These are phyloP conservation scores for Macrophomina pseudophaseolina DNA, from an alignment of 2,329 filamentous ascomycete species.

Conservation along the genomic window DNA sequence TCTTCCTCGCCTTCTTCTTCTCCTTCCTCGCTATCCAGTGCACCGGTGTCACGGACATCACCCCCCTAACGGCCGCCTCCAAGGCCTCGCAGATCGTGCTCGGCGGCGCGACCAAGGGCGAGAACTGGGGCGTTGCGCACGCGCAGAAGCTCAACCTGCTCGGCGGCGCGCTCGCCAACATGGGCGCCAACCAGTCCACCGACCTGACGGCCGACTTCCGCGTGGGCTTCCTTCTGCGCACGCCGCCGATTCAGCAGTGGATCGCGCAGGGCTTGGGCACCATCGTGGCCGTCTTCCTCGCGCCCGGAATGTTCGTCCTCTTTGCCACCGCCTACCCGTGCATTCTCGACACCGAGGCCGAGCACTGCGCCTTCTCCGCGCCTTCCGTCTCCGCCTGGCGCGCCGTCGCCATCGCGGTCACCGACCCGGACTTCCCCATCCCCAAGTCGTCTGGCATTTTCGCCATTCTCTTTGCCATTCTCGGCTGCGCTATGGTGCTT, in stretches of 20 bases:
- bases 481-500: slow-evolving; percentile 59
- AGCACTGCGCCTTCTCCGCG: slow-evolving; percentile 63
- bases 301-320: slow-evolving; percentile 70
- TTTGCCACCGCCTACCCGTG: slow-evolving; percentile 73
- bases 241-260: slow-evolving; percentile 69
- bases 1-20: slow-evolving; percentile 65
- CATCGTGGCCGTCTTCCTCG: slow-evolving; percentile 68
- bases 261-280: slow-evolving; percentile 68
- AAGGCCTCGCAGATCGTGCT: slow-evolving; percentile 73
- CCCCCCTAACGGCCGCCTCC: slow-evolving; percentile 68
- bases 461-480: slow-evolving; percentile 59
- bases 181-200: slow-evolving; percentile 47
- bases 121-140: slow-evolving; percentile 54
- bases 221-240: slow-evolving; percentile 69
- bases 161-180: slow-evolving; percentile 57
- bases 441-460: slow-evolving; percentile 63
- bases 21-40: slow-evolving; percentile 67
- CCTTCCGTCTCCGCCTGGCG: slow-evolving; percentile 71
- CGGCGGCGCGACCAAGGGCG: slow-evolving; percentile 65
- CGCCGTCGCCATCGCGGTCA: slow-evolving; percentile 68
- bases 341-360: slow-evolving; percentile 58
- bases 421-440: slow-evolving; percentile 61
- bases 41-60: slow-evolving; percentile 64
- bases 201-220: slow-evolving; percentile 60
- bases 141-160: slow-evolving; percentile 70